Conservation (phyloP, 805 yeast species). For the Candida loeiensis region DNA sequence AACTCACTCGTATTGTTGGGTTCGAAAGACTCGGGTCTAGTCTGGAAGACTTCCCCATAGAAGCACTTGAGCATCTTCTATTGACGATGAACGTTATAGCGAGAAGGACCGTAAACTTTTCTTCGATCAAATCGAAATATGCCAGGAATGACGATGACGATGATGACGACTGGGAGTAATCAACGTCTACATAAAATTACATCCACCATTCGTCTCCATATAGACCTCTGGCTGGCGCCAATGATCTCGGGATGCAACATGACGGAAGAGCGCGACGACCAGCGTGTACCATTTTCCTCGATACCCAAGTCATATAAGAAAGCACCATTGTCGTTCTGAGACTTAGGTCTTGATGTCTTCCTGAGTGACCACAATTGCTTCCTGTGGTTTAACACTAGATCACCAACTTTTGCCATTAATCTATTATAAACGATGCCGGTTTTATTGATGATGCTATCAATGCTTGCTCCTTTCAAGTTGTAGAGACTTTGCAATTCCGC, state of each 20-base stretch:
- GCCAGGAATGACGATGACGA: constrained; percentile 25
- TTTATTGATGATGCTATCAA: too few relatives aligned
- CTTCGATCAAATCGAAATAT: constrained; percentile 13
- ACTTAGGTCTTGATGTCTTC: background rate
- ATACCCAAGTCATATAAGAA: background rate
- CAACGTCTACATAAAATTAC: constrained; percentile 1
- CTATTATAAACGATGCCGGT: background rate
- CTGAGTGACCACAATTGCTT: background rate
- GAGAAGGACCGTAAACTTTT: constrained; percentile 30
- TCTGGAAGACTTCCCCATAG: constrained; percentile 44
- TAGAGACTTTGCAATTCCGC: too few relatives aligned
- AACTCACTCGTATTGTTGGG: constrained; percentile 61
- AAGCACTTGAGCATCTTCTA: constrained; percentile 42
- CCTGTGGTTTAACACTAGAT: constrained; percentile 1
- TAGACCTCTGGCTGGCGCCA: background rate
- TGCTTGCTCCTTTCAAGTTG: too few relatives aligned
- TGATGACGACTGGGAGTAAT: constrained; percentile 28
- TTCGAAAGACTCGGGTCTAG: constrained; percentile 55
- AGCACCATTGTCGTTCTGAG: background rate
- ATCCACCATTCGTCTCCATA: constrained; percentile 1
- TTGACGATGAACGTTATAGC: constrained; percentile 25
- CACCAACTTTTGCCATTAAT: background rate
- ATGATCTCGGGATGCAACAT: background rate
- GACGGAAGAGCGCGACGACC: background rate
- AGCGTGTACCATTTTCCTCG: background rate